phyloP scores from a whole-genome alignment of 2,329 filamentous ascomycete species.

The Dactylellina leptospora region DNA sequence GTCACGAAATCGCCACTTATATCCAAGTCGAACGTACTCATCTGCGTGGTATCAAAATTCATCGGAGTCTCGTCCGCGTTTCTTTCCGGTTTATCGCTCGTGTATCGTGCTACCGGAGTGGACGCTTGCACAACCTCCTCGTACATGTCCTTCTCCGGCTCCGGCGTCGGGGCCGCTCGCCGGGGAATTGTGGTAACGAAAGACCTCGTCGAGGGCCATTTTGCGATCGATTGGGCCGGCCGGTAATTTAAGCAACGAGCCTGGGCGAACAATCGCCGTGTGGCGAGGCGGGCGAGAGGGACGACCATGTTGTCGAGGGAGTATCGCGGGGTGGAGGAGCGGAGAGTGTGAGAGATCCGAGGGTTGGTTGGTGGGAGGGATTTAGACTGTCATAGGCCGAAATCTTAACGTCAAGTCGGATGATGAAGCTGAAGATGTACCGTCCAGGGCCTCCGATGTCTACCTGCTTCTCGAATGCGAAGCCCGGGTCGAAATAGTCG shows the following conservation, averaged over 20 bases:
- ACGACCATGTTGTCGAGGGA: constrained; percentile 32
- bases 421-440: neutral
- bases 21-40: constrained; percentile 62
- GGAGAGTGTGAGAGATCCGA: constrained; percentile 36
- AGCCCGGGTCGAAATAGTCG: constrained; percentile 37
- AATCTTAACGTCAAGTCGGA: too few relatives aligned
- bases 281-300: constrained; percentile 47
- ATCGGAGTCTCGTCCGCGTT: constrained; percentile 22
- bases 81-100: constrained; percentile 18
- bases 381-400: constrained; percentile 34
- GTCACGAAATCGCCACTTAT: constrained; percentile 60
- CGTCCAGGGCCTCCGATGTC: neutral
- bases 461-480: constrained; percentile 8
- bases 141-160: constrained; percentile 9
- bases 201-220: constrained; percentile 35
- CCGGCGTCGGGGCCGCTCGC: constrained; percentile 16
- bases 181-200: constrained; percentile 50
- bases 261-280: constrained; percentile 34
- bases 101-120: constrained; percentile 41
- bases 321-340: constrained; percentile 47
- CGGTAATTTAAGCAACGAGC: constrained; percentile 39
- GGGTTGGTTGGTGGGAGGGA: constrained; percentile 1
- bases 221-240: constrained; percentile 17
- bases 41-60: constrained; percentile 60
- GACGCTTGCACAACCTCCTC: constrained; percentile 25